phyloP scores from a whole-genome alignment of 805 yeast genomes.

The Cyberlindnera maclurae region DNA sequence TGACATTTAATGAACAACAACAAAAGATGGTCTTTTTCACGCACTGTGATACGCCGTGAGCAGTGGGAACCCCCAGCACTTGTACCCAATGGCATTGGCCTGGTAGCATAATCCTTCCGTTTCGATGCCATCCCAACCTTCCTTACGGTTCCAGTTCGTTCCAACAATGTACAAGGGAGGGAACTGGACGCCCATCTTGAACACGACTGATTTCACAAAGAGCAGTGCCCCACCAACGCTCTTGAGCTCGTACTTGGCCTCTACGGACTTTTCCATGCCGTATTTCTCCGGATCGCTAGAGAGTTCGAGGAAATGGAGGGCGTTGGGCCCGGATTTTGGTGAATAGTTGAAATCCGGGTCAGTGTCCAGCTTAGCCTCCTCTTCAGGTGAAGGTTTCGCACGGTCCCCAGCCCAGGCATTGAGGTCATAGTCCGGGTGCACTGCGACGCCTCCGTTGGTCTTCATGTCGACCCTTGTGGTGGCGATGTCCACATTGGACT shows the following conservation, averaged over 20 bases:
- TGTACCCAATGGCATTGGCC: slow-evolving; percentile 37
- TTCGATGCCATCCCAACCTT: slow-evolving; percentile 49
- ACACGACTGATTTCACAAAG: slow-evolving; percentile 34
- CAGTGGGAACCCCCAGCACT: slow-evolving; percentile 46
- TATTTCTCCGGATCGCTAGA: slow-evolving; percentile 7
- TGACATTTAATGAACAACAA: slow-evolving; percentile 7
- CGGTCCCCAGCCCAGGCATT: slow-evolving; percentile 30
- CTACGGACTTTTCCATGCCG: slow-evolving; percentile 3
- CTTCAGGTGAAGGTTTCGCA: slow-evolving; percentile 17
- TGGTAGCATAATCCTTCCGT: slow-evolving; percentile 47
- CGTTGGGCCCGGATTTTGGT: slow-evolving; percentile 12
- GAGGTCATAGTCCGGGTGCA: slow-evolving; percentile 23
- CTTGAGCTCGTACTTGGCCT: slow-evolving; percentile 23
- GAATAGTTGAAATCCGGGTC: slow-evolving; percentile 14
- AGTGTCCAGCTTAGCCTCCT: slow-evolving; percentile 10
- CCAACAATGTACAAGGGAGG: slow-evolving; percentile 42
- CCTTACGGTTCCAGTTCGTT: slow-evolving; percentile 36
- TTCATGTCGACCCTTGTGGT: slow-evolving; percentile 24
- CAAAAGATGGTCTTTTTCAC: not conserved
- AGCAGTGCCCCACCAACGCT: slow-evolving; percentile 48
- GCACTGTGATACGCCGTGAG: slow-evolving; percentile 10
- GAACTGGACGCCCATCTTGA: slow-evolving; percentile 38
- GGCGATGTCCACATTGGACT: slow-evolving; percentile 24
- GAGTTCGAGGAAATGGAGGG: slow-evolving; percentile 11
- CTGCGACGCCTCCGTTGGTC: slow-evolving; percentile 8